Evolutionary conservation across 1,284 basidiomycete genomes (phyloP).

Genomic region (Leccinum griseonigrum): DNA sequence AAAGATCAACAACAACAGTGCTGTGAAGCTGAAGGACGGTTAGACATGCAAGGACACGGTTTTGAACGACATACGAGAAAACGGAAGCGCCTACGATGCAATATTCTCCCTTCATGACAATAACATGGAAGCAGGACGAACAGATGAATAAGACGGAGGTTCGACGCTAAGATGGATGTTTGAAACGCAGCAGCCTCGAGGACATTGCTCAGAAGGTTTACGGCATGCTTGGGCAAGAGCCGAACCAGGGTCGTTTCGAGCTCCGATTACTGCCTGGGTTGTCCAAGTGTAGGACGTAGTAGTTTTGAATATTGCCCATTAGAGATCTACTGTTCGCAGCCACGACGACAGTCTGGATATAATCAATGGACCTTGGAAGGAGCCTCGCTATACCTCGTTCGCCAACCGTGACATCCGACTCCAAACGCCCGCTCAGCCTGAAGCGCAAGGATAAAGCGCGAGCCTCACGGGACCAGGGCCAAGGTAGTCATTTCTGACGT

Average conservation of each 20-base stretch:
- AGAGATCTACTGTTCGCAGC: slow-evolving; percentile 7
- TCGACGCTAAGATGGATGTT: slow-evolving; percentile 19
- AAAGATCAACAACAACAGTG: slow-evolving; percentile 73
- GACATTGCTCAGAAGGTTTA: slow-evolving; percentile 16
- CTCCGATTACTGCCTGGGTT: slow-evolving; percentile 18
- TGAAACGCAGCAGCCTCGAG: slow-evolving; percentile 29
- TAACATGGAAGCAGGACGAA: slow-evolving; percentile 24
- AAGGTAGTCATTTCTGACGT: slow-evolving; percentile 22
- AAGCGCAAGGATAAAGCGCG: slow-evolving; percentile 47
- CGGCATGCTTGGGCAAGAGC: slow-evolving; percentile 12
- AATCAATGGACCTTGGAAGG: slow-evolving; percentile 55
- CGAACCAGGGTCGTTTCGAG: slow-evolving; percentile 3
- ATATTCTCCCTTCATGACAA: slow-evolving; percentile 63
- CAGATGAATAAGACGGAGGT: slow-evolving; percentile 7
- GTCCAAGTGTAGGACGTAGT: slow-evolving; percentile 4
- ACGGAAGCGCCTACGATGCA: slow-evolving; percentile 67
- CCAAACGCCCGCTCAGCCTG: slow-evolving; percentile 54
- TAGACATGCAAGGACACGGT: slow-evolving; percentile 14
- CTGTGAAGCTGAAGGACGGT: slow-evolving; percentile 49
- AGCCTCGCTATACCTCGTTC: slow-evolving; percentile 44
- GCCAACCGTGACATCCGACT: slow-evolving; percentile 34
- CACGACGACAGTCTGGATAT: slow-evolving; percentile 31
- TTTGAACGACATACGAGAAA: slow-evolving; percentile 53
- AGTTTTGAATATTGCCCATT: too few species aligned
- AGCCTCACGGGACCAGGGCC: slow-evolving; percentile 31